Conservation (phyloP, 345 rosid species). For the Durio zibethinus region DNA sequence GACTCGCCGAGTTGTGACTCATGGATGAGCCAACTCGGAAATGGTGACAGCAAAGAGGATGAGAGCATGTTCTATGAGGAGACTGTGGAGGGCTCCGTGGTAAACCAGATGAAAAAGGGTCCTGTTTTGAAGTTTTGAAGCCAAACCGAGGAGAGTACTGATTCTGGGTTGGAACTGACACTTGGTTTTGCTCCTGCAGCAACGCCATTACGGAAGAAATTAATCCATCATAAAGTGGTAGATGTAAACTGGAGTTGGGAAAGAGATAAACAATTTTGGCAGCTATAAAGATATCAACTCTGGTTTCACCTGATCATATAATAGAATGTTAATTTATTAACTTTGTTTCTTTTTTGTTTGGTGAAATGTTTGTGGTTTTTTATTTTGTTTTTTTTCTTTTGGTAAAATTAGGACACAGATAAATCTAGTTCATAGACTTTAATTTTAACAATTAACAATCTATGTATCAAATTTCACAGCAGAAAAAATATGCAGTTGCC, state of each 20-base stretch:
- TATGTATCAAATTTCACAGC: neutral
- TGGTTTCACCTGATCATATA: neutral
- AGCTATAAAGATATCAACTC: neutral
- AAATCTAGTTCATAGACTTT: neutral
- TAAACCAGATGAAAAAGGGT: neutral
- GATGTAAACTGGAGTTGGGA: neutral
- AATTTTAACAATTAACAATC: neutral
- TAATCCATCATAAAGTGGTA: neutral
- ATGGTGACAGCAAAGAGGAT: constrained; percentile 48
- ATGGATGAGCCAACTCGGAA: constrained; percentile 76
- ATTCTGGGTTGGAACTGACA: neutral
- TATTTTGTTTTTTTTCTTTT: too few relatives aligned
- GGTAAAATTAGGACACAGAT: neutral
- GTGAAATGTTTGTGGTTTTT: neutral
- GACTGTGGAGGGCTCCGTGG: constrained; percentile 16
- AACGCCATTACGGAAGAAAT: neutral
- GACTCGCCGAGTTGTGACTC: constrained; percentile 61
- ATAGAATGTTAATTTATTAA: neutral
- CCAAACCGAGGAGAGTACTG: neutral
- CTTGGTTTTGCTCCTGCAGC: constrained; percentile 6
- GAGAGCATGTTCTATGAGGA: constrained; percentile 68
- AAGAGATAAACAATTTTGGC: neutral
- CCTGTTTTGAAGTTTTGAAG: neutral
- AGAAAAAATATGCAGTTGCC: neutral
- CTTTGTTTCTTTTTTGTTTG: neutral